Evolutionary conservation across 805 yeast genomes (phyloP).

Genomic region (Metschnikowia colocasiae): DNA sequence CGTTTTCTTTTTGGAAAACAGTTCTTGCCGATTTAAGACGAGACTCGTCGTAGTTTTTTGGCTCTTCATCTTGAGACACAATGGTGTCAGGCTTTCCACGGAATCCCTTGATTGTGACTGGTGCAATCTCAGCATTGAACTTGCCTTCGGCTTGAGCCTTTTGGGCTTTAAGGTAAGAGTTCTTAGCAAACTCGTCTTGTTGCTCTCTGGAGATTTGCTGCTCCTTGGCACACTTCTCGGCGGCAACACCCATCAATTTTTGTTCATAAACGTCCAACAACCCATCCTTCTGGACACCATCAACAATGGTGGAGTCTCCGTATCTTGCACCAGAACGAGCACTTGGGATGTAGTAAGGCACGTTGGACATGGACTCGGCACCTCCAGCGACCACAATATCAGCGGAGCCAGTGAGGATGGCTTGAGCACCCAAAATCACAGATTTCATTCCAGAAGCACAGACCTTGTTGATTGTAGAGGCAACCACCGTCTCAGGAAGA

Average conservation of each 20-base stretch:
- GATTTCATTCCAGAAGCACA: conserved; percentile 97
- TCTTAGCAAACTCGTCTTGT: conserved; percentile 86
- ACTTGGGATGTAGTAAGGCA: conserved; percentile 85
- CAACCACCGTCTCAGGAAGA: conserved; percentile 71
- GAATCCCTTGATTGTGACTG: conserved; percentile 82
- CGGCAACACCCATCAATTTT: conserved; percentile 93
- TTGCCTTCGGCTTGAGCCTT: conserved; percentile 77
- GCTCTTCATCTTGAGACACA: conserved; percentile 81
- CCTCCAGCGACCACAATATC: conserved; percentile 97
- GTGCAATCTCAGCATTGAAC: conserved; percentile 77
- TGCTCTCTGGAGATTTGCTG: conserved; percentile 72
- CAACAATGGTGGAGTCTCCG: conserved; percentile 77
- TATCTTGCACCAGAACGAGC: conserved; percentile 88
- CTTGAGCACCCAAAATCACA: conserved; percentile 84
- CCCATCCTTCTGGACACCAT: conserved; percentile 92
- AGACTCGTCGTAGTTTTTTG: conserved; percentile 67
- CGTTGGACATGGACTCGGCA: conserved; percentile 94
- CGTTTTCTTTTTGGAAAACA: conserved; percentile 89
- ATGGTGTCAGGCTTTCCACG: conserved; percentile 82
- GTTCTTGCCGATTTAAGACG: conserved; percentile 83
- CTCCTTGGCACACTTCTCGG: conserved; percentile 92
- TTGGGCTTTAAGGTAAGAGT: conserved; percentile 82
- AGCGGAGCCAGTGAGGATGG: conserved; percentile 82
- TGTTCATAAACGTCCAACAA: conserved; percentile 86
- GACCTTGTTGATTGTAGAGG: conserved; percentile 92